Evolutionary conservation across 805 yeast species (phyloP), one percentile per base, ranked within the genome.

Genomic region (Yamadazyma philogaea): DNA sequence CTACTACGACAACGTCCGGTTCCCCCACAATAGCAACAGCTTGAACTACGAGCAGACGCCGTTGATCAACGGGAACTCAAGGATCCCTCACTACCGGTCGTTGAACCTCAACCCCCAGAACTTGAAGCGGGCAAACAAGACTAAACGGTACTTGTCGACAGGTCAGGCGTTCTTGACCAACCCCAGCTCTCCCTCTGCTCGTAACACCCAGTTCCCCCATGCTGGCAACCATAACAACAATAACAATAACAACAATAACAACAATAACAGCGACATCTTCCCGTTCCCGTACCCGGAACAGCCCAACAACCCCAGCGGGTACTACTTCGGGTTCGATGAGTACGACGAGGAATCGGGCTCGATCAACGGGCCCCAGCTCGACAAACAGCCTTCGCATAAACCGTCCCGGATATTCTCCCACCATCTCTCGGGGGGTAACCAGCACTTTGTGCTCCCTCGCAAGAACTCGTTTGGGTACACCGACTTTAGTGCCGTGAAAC

Each of bases 1-100:
- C 24, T 70, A 70, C 49, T 70, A 70, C 48, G 75, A 70, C 46
- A 68, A 68, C 47, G 59, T 64, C 18, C 50, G 70, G 34, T 68
- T 68, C 37, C 74, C 74, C 5, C 59, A 68, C 16, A 45, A 44
- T 20, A 54, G 48, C 33, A 53, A 47, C 32, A 52, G 49, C 19
- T 51, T 56, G 27, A 46, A 43, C 21, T 46, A 54, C 34, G 64
- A 60, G 39, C 72, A 68, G 35, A 42, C 55, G 26, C 50, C 69
- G 2, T 63, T 70, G 11, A 56, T 70, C 30, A 41, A 66, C 6
- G 52, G 53, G 37, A 55, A 52, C 27, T 24, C 49, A 4, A 51
- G 60, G 21, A 54, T 67, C 7, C 74, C 73, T 3, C 74, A 68
- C 49, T 68, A 70, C 45, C 49, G 72, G 34, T 68, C 74, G 2